A percentile compares a stretch with the other conserved stretches of the same genome.
phyloP scores from a whole-genome alignment of 1,284 basidiomycete species.

The Ceratobasidium sp. region DNA sequence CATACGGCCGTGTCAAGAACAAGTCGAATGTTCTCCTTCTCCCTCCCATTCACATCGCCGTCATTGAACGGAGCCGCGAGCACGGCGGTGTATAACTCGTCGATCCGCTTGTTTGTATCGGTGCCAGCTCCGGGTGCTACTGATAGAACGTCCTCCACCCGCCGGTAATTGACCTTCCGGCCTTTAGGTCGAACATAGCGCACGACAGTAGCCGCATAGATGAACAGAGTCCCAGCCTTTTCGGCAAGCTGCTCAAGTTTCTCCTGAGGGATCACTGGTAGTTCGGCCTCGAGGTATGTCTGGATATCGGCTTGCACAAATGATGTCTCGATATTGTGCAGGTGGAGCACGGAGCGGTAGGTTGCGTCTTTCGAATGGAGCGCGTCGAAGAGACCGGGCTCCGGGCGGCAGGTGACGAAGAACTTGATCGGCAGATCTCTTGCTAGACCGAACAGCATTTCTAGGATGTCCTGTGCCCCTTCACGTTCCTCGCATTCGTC shows the following conservation, averaged over 20 bases:
- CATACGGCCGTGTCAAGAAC: too few species aligned
- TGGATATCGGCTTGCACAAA: conserved; percentile 27
- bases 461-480: background rate
- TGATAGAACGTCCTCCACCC: too few species aligned
- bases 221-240: background rate
- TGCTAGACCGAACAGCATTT: background rate
- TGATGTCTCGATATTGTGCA: conserved; percentile 29
- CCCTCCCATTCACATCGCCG: too few species aligned
- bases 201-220: conserved; percentile 13
- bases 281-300: conserved; percentile 10
- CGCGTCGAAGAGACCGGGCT: background rate
- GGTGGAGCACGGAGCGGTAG: background rate
- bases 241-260: background rate
- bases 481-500: conserved; percentile 15
- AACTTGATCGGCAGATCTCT: conserved; percentile 22
- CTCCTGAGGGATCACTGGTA: background rate
- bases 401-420: conserved; percentile 29
- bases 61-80: too few species aligned
- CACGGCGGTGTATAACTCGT: too few species aligned
- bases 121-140: too few species aligned
- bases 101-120: too few species aligned
- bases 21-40: too few species aligned
- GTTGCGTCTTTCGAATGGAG: too few species aligned
- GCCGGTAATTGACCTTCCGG: background rate
- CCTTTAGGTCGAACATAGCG: background rate